Evolutionary conservation across 1,284 basidiomycete species (phyloP).

Genomic region (Apiotrichum sp.): DNA sequence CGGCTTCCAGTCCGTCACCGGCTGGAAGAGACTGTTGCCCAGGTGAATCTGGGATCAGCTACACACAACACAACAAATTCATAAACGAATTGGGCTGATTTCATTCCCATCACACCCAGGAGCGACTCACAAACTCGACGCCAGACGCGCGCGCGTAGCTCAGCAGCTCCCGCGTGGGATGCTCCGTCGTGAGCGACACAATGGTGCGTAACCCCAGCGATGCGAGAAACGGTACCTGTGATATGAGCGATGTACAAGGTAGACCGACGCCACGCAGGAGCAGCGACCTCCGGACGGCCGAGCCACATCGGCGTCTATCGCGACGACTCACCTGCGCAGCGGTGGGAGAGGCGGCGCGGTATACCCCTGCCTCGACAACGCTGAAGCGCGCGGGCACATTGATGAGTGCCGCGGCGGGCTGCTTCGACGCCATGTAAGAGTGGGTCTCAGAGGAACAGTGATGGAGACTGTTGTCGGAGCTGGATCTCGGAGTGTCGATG

Average conservation of each 20-base stretch:
- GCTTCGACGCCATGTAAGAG: constrained; percentile 21
- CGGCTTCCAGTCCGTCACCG: constrained; percentile 40
- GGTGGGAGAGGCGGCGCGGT: constrained; percentile 39
- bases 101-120: neutral
- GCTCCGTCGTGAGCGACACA: constrained; percentile 42
- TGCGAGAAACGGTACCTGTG: constrained; percentile 38
- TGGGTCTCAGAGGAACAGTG: too few relatives aligned
- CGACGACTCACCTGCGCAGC: constrained; percentile 28
- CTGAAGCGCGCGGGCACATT: constrained; percentile 39
- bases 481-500: too few relatives aligned
- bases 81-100: too few relatives aligned
- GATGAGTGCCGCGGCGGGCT: constrained; percentile 28
- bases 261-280: too few relatives aligned
- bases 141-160: constrained; percentile 20
- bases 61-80: neutral
- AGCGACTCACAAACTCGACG: constrained; percentile 34
- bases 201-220: constrained; percentile 37
- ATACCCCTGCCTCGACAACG: constrained; percentile 40
- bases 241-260: too few relatives aligned
- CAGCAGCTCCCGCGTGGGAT: constrained; percentile 37
- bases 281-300: too few relatives aligned
- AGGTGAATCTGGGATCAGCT: constrained; percentile 32
- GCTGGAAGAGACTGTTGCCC: constrained; percentile 37
- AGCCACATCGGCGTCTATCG: too few relatives aligned
- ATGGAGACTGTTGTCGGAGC: too few relatives aligned